Evolutionary conservation across 306 rosid species (phyloP).

Genomic region (Phaseolus lunatus): DNA sequence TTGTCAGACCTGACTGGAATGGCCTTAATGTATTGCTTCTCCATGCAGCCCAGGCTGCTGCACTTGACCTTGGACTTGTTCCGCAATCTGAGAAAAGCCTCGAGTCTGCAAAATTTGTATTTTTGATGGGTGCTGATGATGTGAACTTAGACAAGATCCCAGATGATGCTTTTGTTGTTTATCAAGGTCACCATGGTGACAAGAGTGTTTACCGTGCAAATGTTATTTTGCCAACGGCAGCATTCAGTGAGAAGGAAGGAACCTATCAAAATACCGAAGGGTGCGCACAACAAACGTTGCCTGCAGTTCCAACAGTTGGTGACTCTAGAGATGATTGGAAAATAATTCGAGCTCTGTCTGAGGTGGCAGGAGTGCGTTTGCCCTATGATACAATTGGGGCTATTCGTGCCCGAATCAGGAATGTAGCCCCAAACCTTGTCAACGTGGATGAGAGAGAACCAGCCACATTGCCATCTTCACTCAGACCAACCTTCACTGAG

Average conservation of each 20-base stretch:
- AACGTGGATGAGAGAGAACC: slow-evolving; percentile 79
- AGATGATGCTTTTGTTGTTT: slow-evolving; percentile 87
- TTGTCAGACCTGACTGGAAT: slow-evolving; percentile 89
- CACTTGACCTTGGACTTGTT: slow-evolving; percentile 98
- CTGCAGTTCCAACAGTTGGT: slow-evolving; percentile 97
- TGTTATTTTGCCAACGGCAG: slow-evolving; percentile 84
- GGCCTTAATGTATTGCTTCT: slow-evolving; percentile 91
- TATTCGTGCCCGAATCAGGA: slow-evolving; percentile 68
- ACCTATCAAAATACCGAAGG: slow-evolving; percentile 95
- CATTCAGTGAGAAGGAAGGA: slow-evolving; percentile 98
- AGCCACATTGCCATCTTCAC: slow-evolving; percentile 71
- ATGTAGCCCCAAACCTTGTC: slow-evolving; percentile 90
- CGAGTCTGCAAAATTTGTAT: slow-evolving; percentile 84
- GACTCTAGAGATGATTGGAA: slow-evolving; percentile 99
- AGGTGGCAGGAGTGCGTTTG: slow-evolving; percentile 73
- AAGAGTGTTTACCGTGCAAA: slow-evolving; percentile 87
- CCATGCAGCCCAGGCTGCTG: slow-evolving; percentile 97
- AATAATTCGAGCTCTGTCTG: slow-evolving; percentile 89
- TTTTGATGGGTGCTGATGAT: slow-evolving; percentile 99
- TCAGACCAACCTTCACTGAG: slow-evolving; percentile 64
- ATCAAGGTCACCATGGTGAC: slow-evolving; percentile 99
- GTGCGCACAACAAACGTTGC: slow-evolving; percentile 85
- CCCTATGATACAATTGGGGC: slow-evolving; percentile 82
- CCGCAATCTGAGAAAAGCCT: slow-evolving; percentile 84
- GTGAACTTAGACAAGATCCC: slow-evolving; percentile 72